Base-by-base conservation (phyloP, 2,329 filamentous ascomycete genomes). In the Cladorrhinum sp. region DNA sequence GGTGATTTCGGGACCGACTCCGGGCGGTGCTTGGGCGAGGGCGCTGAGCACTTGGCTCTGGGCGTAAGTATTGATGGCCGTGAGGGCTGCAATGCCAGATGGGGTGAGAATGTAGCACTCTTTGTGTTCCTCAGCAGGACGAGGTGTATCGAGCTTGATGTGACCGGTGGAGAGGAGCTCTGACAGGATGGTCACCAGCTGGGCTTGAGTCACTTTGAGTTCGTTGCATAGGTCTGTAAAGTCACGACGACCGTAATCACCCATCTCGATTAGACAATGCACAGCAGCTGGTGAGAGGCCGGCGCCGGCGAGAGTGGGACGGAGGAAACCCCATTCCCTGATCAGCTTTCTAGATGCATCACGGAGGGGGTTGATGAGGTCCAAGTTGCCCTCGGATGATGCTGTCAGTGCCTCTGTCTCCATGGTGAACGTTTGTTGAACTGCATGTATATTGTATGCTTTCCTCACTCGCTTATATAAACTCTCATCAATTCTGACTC, bases 241-340 rank as follows among this genome's bases (percentile, higher is more conserved):
- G 41, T 57, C 60, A 23, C 53, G 59, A 2, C 60, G 52, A n/a
- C 54, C 45, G 52, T 57, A 54, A 27, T 66, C 61, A 9, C 65
- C 65, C 10, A 70, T 68, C 51, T 72, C 70, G 50, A 69, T 60
- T 4, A 71, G 61, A 27, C 63, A 66, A 55, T 70, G 69, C 7
- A 66, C 62, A 3, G 66, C 65, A 3, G 63, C 65, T 2, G 64
- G 53, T 0, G 66, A 68, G 24, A 69, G 64, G 13, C 50, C 29
- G 12, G 66, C 67, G 1, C 60, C 63, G 8, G 65, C 64, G 9
- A 67, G 49, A 3, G 58, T 68, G 4, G 62, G 56, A 25, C 55
- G 64, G 49, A 70, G 63, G 57, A 71, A 69, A 3, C 66, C 69
- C 62, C 68, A 64, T 59, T 71, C 69, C 9, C 70, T 64, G 13